phyloP scores from a whole-genome alignment of 768 basidiomycete genomes.

The Termitomyces sp. region DNA sequence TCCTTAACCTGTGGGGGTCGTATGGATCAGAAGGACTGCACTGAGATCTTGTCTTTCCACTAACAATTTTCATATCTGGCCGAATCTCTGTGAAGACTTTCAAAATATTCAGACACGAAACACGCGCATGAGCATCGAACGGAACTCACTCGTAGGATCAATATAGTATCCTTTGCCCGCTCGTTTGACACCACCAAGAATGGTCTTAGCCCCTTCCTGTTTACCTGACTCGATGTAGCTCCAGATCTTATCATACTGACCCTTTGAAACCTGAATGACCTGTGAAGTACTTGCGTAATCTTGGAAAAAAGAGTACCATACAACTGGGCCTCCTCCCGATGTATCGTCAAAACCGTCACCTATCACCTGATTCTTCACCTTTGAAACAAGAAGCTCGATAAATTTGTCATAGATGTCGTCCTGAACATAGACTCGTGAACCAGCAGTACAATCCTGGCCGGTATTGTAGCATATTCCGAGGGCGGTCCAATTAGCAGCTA shows the following conservation, averaged over 20 bases:
- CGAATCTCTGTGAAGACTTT: conserved; percentile 81
- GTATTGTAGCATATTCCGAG: conserved; percentile 86
- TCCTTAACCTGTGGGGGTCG: conserved; percentile 53
- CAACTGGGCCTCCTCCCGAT: conserved; percentile 80
- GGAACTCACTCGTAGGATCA: conserved; percentile 76
- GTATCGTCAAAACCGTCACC: conserved; percentile 79
- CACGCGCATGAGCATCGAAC: neutral
- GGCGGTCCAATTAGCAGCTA: conserved; percentile 83
- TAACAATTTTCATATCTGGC: conserved; percentile 82
- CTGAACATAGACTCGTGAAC: conserved; percentile 88
- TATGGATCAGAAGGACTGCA: neutral
- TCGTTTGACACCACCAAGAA: conserved; percentile 80
- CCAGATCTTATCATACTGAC: conserved; percentile 85
- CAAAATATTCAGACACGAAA: neutral
- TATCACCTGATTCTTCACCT: conserved; percentile 66
- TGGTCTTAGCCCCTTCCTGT: conserved; percentile 73
- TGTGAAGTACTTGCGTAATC: neutral
- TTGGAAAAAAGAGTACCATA: conserved; percentile 31
- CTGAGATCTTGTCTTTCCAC: conserved; percentile 16
- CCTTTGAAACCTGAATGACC: conserved; percentile 63
- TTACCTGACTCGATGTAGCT: conserved; percentile 86
- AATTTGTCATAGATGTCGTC: conserved; percentile 87
- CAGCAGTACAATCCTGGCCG: conserved; percentile 93
- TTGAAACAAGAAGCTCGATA: conserved; percentile 56
- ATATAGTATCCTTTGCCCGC: conserved; percentile 81